Conservation (phyloP, 2,329 filamentous ascomycete genomes). For the Plectosphaerella sp. region DNA sequence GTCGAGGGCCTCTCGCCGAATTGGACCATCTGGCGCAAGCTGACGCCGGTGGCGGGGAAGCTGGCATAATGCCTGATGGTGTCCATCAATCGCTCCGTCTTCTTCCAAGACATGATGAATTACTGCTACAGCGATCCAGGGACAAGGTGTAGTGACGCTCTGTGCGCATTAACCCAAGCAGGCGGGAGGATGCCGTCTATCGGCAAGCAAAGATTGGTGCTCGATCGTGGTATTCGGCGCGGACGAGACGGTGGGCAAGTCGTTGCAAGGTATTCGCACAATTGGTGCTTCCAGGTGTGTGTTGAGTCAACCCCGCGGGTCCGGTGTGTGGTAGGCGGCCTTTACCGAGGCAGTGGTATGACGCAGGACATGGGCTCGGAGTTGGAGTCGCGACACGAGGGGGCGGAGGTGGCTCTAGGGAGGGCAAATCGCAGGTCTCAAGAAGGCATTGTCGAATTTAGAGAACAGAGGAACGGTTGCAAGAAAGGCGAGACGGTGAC, state of each 20-base stretch:
- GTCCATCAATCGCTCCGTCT: conserved; percentile 85
- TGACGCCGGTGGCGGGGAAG: conserved; percentile 95
- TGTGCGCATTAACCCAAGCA: conserved; percentile 6
- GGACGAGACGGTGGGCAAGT: neutral
- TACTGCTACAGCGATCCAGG: conserved; percentile 12
- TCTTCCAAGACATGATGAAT: conserved; percentile 85
- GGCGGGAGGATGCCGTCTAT: neutral
- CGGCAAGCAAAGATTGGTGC: neutral
- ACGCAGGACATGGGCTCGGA: conserved; percentile 14
- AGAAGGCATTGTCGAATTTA: neutral
- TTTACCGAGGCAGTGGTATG: conserved; percentile 15
- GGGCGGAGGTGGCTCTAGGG: conserved; percentile 14
- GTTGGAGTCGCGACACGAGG: conserved; percentile 7
- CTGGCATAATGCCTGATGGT: conserved; percentile 96
- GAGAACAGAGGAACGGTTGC: neutral
- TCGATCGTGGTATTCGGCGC: neutral
- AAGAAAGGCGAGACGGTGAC: too few relatives aligned
- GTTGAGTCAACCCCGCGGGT: conserved; percentile 14
- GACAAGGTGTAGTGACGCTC: conserved; percentile 1
- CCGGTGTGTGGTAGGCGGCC: conserved; percentile 5
- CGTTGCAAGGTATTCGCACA: neutral
- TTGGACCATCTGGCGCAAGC: conserved; percentile 97
- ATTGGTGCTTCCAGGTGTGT: neutral
- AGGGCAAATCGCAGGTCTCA: neutral
- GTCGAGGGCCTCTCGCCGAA: conserved; percentile 92